Conservation (phyloP, 768 basidiomycete genomes). For the Fibroporia radiculosa region DNA sequence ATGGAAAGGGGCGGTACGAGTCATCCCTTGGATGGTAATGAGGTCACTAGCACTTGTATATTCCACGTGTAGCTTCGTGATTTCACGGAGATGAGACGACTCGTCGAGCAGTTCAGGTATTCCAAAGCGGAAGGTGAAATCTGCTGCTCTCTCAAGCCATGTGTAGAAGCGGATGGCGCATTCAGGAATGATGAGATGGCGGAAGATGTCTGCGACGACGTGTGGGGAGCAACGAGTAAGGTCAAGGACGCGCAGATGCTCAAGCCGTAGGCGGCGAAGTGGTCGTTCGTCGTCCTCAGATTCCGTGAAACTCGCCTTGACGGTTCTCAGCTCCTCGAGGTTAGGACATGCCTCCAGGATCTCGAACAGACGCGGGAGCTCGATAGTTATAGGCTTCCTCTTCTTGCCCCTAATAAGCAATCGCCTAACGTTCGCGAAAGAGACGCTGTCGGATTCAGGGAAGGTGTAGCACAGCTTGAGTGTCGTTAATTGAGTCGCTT, state of each 20-base stretch:
- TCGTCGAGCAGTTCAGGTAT: conserved; percentile 15
- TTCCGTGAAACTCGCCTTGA: conserved; percentile 14
- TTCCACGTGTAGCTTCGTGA: conserved; percentile 17
- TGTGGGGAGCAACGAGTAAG: conserved; percentile 16
- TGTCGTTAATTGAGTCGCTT: conserved; percentile 15
- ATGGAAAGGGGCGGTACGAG: conserved; percentile 14
- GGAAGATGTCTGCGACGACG: conserved; percentile 12
- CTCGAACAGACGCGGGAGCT: conserved; percentile 17
- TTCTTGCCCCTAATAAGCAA: conserved; percentile 20
- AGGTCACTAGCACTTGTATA: conserved; percentile 14
- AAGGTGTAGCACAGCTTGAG: conserved; percentile 16
- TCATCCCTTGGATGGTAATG: conserved; percentile 14
- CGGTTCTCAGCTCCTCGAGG: conserved; percentile 14
- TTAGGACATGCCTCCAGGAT: conserved; percentile 18
- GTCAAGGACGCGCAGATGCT: conserved; percentile 16
- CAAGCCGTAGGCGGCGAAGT: conserved; percentile 11
- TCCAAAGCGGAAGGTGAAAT: conserved; percentile 20
- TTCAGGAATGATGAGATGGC: conserved; percentile 17
- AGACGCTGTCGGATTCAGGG: conserved; percentile 12
- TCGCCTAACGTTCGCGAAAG: conserved; percentile 12
- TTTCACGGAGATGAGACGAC: conserved; percentile 16
- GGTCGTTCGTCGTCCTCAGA: conserved; percentile 13
- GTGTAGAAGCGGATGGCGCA: conserved; percentile 18
- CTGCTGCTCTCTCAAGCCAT: conserved; percentile 17
- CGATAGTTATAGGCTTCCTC: conserved; percentile 13